Evolutionary conservation across 148 eudicot species (phyloP), one percentile per base, ranked within the genome.

Genomic region (Silene latifolia): DNA sequence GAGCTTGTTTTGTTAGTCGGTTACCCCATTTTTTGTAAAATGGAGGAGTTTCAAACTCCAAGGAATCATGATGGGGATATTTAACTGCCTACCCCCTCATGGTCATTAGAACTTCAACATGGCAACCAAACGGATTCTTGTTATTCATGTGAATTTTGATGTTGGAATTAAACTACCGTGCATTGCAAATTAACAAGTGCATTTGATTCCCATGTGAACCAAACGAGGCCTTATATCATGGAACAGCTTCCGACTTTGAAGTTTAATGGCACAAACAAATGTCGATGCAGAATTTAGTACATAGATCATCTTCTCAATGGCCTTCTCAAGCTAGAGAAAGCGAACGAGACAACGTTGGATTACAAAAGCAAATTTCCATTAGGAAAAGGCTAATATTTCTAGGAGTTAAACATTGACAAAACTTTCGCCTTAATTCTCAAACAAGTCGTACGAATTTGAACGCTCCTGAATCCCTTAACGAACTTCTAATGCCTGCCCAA

Each of bases 361-460:
- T 70, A 59, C 42, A 54, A 44, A 79, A 74, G 69, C 74, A 69
- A 70, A 58, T 73, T 74, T 39, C 44, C 62, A 48, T 69, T 11
- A 69, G 20, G 75, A n/a, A 27, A 57, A 12, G 60, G 60, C 53
- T 27, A 48, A 67, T 60, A 73, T 73, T 56, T 48, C 70, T 9
- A 20, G 15, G 15, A 59, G 58, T 18, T 60, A 62, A 58, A 44
- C 67, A 64, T n/a, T 20, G 35, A 59, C 61, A 56, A 57, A 73
- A 39, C 39, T 32, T 39, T 42, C 58, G 67, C 67, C 62, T 57
- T 72, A 73, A 58, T 12, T 32, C 71, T 42, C 48, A 62, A 62
- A 48, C 60, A 71, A 62, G 75, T 7, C 12, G 63, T n/a, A n/a
- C 20, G 15, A 69, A 67, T 29, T 44, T 63, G 75, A 67, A 79